A percentile compares a stretch with the other conserved stretches of the same genome.
Conservation (phyloP, 305 asterid genomes). For the Fraxinus sp. region DNA sequence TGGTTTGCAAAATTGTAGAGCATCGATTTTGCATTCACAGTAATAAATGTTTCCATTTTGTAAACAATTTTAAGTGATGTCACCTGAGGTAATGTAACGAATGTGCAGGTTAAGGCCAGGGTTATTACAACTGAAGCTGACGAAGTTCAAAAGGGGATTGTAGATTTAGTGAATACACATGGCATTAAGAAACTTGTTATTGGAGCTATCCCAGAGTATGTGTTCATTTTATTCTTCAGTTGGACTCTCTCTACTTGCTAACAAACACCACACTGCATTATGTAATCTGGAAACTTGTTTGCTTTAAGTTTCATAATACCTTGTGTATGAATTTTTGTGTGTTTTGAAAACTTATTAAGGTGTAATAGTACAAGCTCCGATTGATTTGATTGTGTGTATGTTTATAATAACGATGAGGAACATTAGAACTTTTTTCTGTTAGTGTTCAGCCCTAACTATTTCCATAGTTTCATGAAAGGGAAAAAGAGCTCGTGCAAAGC, state of each 20-base stretch:
- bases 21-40: not conserved
- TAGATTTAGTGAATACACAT: constrained; percentile 55
- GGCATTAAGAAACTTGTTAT: constrained; percentile 58
- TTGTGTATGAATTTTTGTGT: too few species aligned
- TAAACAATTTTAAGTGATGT: not conserved
- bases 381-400: not conserved
- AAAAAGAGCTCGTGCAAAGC: constrained; percentile 65
- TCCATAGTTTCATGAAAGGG: constrained; percentile 57
- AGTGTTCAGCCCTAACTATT: constrained; percentile 23
- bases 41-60: not conserved
- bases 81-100: constrained; percentile 14
- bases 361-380: not conserved
- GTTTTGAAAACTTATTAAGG: not conserved
- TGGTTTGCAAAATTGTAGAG: not conserved
- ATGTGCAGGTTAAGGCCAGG: constrained; percentile 66
- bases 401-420: not conserved
- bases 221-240: constrained; percentile 25
- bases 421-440: constrained; percentile 8
- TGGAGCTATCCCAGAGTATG: constrained; percentile 79
- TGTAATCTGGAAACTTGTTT: not conserved
- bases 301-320: not conserved
- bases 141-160: constrained; percentile 60
- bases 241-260: not conserved
- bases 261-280: not conserved
- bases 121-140: constrained; percentile 55